Conservation (phyloP, 768 basidiomycete species). For the Mrakia hoshinonis region DNA sequence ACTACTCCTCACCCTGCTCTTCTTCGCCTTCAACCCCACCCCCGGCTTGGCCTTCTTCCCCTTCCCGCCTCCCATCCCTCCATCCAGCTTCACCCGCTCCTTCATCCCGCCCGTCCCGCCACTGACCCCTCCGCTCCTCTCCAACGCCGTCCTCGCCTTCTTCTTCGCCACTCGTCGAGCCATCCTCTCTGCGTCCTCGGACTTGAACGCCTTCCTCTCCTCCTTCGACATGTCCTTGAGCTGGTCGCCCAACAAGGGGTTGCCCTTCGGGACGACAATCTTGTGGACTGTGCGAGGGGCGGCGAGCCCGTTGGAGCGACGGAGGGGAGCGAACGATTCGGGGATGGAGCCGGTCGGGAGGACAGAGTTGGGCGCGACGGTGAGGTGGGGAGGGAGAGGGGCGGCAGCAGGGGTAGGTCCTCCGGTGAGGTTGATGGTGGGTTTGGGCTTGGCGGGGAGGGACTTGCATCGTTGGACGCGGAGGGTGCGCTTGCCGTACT, state of each 20-base stretch:
- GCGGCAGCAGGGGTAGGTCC: constrained; percentile 21
- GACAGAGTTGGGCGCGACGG: constrained; percentile 33
- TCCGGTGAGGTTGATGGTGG: neutral
- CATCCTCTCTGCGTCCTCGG: constrained; percentile 66
- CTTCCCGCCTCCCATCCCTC: constrained; percentile 32
- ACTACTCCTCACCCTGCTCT: constrained; percentile 39
- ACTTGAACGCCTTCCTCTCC: constrained; percentile 74
- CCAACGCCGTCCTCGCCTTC: constrained; percentile 46
- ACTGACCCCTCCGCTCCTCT: constrained; percentile 24
- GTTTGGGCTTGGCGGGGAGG: constrained; percentile 40
- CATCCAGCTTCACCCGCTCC: constrained; percentile 39
- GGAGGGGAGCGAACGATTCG: constrained; percentile 33
- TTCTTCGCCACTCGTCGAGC: constrained; percentile 85
- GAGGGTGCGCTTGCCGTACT: constrained; percentile 84
- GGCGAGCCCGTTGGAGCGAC: neutral
- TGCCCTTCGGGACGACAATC: constrained; percentile 57
- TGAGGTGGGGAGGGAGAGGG: constrained; percentile 30
- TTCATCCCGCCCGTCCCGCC: constrained; percentile 30
- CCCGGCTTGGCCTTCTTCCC: constrained; percentile 32
- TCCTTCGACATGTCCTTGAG: constrained; percentile 71
- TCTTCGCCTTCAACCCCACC: constrained; percentile 37
- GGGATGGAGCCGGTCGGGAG: constrained; percentile 30
- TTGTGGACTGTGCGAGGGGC: constrained; percentile 24
- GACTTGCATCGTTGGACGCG: constrained; percentile 86
- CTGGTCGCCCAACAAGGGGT: constrained; percentile 70